These are phyloP conservation scores for Colletotrichum sp. DNA, from an alignment of 2,329 filamentous ascomycete species.

Conservation along the genomic window DNA sequence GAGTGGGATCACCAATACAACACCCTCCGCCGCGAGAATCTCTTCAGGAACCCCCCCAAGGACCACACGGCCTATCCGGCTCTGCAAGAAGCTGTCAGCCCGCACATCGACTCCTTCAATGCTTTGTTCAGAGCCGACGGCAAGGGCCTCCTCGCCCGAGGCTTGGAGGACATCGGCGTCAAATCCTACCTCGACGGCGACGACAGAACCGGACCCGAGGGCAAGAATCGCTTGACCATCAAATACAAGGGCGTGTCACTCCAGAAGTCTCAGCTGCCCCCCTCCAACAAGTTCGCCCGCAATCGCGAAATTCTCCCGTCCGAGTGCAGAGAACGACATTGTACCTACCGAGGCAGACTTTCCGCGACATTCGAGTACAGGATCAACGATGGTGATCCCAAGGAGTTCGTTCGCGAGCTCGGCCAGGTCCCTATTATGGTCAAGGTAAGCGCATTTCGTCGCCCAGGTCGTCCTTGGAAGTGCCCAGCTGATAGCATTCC, in stretches of 20 bases:
- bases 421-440: slow-evolving; percentile 94
- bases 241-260: slow-evolving; percentile 82
- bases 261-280: slow-evolving; percentile 80
- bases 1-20: slow-evolving; percentile 88
- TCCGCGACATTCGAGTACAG: slow-evolving; percentile 83
- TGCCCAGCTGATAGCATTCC: slow-evolving; percentile 27
- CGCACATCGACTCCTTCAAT: slow-evolving; percentile 97
- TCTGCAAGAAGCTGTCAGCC: slow-evolving; percentile 83
- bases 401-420: slow-evolving; percentile 83
- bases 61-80: slow-evolving; percentile 89
- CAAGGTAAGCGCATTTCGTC: slow-evolving; percentile 63
- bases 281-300: slow-evolving; percentile 82
- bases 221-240: slow-evolving; percentile 78
- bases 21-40: slow-evolving; percentile 82
- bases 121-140: slow-evolving; percentile 79
- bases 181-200: slow-evolving; percentile 88
- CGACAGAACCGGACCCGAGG: slow-evolving; percentile 60
- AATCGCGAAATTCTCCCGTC: slow-evolving; percentile 88
- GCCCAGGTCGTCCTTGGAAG: neutral
- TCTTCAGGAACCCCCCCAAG: slow-evolving; percentile 87
- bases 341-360: slow-evolving; percentile 87
- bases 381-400: slow-evolving; percentile 85
- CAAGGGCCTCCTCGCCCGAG: slow-evolving; percentile 69
- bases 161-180: slow-evolving; percentile 85
- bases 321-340: slow-evolving; percentile 93